Conservation (phyloP, 768 basidiomycete genomes). For the Mycena kentingensis region DNA sequence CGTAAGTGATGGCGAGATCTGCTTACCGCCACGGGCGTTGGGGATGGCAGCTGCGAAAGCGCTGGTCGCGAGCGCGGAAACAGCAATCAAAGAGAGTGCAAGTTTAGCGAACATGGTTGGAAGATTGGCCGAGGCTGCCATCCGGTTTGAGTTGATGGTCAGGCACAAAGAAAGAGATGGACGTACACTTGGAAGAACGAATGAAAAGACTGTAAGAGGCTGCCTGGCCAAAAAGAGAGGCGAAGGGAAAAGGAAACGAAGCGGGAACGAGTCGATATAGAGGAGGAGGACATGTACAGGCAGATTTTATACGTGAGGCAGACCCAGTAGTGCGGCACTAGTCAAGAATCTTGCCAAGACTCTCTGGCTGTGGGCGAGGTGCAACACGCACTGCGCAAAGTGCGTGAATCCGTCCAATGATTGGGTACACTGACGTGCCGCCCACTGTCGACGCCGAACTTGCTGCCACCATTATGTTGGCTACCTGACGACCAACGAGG, state of each 20-base stretch:
- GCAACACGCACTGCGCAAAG: no score
- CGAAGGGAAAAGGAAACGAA: constrained; percentile 28
- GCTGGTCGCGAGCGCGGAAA: constrained; percentile 33
- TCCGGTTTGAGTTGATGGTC: neutral
- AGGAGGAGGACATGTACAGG: neutral
- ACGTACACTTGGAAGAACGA: constrained; percentile 27
- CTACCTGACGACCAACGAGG: constrained; percentile 22
- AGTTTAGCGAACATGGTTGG: constrained; percentile 43
- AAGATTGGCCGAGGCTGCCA: constrained; percentile 8
- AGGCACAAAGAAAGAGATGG: constrained; percentile 22
- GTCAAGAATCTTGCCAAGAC: constrained; percentile 21
- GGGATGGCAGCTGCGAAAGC: constrained; percentile 36
- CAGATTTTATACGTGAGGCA: constrained; percentile 25
- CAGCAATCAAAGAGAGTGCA: constrained; percentile 32
- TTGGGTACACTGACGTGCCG: constrained; percentile 14
- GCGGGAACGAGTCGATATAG: constrained; percentile 22
- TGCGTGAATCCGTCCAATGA: no score
- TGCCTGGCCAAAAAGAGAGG: constrained; percentile 41
- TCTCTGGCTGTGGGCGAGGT: neutral
- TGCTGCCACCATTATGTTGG: constrained; percentile 3
- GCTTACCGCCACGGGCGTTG: constrained; percentile 3
- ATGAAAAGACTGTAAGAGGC: constrained; percentile 38
- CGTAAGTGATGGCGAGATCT: neutral
- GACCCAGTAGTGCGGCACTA: constrained; percentile 3
- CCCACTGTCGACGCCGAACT: constrained; percentile 14